Base-by-base conservation (phyloP, 495 filamentous ascomycete genomes). In the Neurospora sp. region DNA sequence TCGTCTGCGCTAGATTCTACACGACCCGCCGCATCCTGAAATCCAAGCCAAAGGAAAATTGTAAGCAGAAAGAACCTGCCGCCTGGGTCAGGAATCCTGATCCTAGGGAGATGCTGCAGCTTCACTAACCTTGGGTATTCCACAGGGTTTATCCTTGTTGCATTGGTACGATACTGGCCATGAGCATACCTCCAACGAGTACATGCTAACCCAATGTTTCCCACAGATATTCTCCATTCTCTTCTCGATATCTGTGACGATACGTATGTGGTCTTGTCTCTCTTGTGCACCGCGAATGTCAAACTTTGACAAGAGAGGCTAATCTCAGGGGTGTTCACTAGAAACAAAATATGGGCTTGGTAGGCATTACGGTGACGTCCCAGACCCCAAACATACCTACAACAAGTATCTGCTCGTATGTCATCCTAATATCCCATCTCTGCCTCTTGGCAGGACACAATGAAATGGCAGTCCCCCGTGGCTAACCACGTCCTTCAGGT, bases 1-100 rank as follows among this genome's bases (percentile, higher is more conserved):
- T 78, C 37, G 73, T 80, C 8, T 68, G 22, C 14, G 48, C 76
- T 22, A 74, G 78, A 9, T 75, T 78, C 41, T 80, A 76, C 59
- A 78, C 77, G 4, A 72, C 77, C 37, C 73, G 71, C 3, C 48
- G 9, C 18, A 74, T 80, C 20, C 71, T 77, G 20, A 72, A 71
- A 5, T 53, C 18, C 1, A 71, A 77, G 31, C 72, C 75, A 69
- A 70, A 69, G 22, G 75, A 78, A 65, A 77, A 78, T 45, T 80
- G 77, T 77, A 69, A 69, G 78, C 65, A n/a, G 10, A 12, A 18
- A 59, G 27, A 40, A 12, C 31, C 9, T 18, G 20, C 22, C 8
- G 7, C 4, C 35, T 10, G 39, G 27, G 14, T 16, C 68, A 59
- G 18, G 70, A 10, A 41, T 40, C 8, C 27, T 39, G 44, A 20